Evolutionary conservation across 345 rosid genomes (phyloP).

Genomic region (Moricandia moricandioides): DNA sequence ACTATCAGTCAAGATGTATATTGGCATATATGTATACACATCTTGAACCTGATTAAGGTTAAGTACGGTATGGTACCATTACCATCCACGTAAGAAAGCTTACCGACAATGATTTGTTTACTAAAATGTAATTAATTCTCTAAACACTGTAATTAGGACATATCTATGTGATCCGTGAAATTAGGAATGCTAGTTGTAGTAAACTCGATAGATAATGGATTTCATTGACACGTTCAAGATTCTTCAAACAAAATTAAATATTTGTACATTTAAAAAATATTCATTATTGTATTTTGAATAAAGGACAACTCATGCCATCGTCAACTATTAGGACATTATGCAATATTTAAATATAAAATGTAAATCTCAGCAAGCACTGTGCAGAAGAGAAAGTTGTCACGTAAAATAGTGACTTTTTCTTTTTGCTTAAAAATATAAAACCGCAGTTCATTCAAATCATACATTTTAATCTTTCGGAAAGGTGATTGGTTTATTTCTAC

Average conservation of each 20-base stretch:
- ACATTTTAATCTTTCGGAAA: too few relatives aligned
- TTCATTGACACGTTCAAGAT: conserved; percentile 9
- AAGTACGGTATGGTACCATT: conserved; percentile 32
- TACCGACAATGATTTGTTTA: neutral
- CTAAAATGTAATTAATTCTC: neutral
- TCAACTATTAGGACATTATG: conserved; percentile 5
- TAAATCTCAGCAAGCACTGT: neutral
- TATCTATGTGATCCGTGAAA: conserved; percentile 19
- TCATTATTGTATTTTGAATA: neutral
- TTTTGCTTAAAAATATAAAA: too few relatives aligned
- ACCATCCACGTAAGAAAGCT: conserved; percentile 16
- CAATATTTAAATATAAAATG: neutral
- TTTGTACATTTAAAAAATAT: neutral
- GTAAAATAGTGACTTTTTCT: neutral
- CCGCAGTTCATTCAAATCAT: too few relatives aligned
- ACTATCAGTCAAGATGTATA: conserved; percentile 3
- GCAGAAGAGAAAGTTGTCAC: neutral
- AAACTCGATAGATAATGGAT: neutral
- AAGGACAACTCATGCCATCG: neutral
- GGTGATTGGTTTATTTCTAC: too few relatives aligned
- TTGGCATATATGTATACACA: neutral
- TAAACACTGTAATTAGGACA: neutral
- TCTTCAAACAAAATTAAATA: neutral
- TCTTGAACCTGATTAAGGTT: neutral
- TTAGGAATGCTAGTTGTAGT: conserved; percentile 20